Evolutionary conservation across 2,329 filamentous ascomycete species (phyloP), one percentile per base, ranked within the genome.

Genomic region (Diaporthe capsici): DNA sequence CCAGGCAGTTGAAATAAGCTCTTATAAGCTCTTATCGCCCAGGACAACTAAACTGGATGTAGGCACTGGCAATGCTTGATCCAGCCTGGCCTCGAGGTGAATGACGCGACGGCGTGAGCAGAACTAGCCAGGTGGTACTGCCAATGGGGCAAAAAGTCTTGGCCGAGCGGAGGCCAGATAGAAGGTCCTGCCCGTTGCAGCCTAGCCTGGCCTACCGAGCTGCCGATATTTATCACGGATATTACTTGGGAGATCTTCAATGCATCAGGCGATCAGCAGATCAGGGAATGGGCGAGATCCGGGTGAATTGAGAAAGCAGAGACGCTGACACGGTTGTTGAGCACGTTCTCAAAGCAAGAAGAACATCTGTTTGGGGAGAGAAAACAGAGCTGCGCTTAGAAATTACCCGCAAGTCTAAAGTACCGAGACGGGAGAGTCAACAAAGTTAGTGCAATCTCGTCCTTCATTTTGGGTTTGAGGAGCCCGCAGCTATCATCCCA

Each of bases 11-110:
- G 65, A 68, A 53, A 20, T 42, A 68, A 68, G 65, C 65, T 68
- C 65, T 39, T 68, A 20, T 42, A 68, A 68, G 65, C 65, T 68
- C 65, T 39, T 68, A 68, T 68, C 65, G 47, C 65, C 47, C 65
- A 68, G 65, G 47, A 68, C 65, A 53, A 28, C 65, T 68, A 68
- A 39, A 12, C 65, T 68, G 47, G 2, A 68, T 55, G 34, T 12
- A 42, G 65, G 65, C 65, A 55, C 34, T 68, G 47, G 65, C 47
- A 68, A 68, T 68, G 65, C 65, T 68, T 68, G 49, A 34, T 53
- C 44, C 7, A 68, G 63, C 47, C 44, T 53, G 60, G 58, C 37
- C n/a, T 25, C 60, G 7, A 9, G 28, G 63, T 68, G 44, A 13
- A 68, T 68, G 65, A 53, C 65, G 65, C 65, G 65, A 55, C 34